A percentile compares a stretch with the other conserved stretches of the same genome.
These are phyloP conservation scores for Polyporus tsugae DNA, from an alignment of 1,284 basidiomycete genomes.

Conservation along the genomic window DNA sequence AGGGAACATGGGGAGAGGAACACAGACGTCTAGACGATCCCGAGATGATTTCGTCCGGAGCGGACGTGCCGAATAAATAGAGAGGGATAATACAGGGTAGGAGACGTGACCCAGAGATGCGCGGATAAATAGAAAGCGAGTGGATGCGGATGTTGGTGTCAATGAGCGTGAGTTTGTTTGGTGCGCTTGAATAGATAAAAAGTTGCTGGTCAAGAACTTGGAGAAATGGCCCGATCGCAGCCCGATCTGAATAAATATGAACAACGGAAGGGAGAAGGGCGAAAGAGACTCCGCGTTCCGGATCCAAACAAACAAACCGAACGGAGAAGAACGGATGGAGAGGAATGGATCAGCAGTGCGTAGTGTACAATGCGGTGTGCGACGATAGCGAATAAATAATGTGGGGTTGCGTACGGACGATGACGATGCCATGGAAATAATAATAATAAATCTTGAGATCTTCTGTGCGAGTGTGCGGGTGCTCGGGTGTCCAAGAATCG, in stretches of 20 bases:
- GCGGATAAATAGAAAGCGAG: slow-evolving; percentile 25
- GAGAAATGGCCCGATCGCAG: background rate
- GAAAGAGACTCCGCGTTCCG: background rate
- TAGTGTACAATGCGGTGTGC: slow-evolving; percentile 33
- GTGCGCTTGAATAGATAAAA: background rate
- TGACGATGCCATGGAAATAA: slow-evolving; percentile 9
- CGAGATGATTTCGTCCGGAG: slow-evolving; percentile 1
- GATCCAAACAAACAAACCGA: slow-evolving; percentile 10
- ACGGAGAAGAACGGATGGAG: slow-evolving; percentile 13
- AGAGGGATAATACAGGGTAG: slow-evolving; percentile 12
- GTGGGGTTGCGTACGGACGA: slow-evolving; percentile 14
- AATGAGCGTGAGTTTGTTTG: background rate
- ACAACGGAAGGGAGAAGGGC: background rate
- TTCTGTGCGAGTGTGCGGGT: background rate
- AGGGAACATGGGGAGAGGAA: background rate
- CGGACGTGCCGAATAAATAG: slow-evolving; percentile 15
- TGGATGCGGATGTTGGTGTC: slow-evolving; percentile 1
- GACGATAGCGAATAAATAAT: slow-evolving; percentile 33
- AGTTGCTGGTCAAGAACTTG: background rate
- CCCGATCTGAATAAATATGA: slow-evolving; percentile 19
- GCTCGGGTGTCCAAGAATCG: background rate
- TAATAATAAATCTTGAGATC: slow-evolving; percentile 2
- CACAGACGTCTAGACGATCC: background rate
- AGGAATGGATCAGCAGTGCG: slow-evolving; percentile 25
- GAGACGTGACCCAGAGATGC: background rate